These are phyloP conservation scores for Botryosphaeria dothidea DNA, from an alignment of 2,329 filamentous ascomycete species.

Conservation along the genomic window DNA sequence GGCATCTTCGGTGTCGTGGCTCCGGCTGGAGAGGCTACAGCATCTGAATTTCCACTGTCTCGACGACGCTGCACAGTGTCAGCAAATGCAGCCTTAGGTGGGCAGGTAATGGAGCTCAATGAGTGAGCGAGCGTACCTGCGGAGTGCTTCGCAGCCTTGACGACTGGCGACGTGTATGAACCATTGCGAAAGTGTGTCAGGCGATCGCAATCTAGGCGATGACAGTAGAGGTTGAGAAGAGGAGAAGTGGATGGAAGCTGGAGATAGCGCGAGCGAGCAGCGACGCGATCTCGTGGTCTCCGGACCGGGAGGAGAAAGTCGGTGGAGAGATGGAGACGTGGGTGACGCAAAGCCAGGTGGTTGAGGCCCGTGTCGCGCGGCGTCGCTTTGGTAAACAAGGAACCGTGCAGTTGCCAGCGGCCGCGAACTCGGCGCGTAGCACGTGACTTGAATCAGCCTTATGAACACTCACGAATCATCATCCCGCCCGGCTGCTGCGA, in stretches of 20 bases:
- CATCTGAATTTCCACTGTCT: not conserved
- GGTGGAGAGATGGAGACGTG: conserved; percentile 1
- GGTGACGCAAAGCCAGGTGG: conserved; percentile 5
- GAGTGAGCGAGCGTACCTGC: not conserved
- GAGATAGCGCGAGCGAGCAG: not conserved
- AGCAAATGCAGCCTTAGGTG: not conserved
- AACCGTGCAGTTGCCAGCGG: not conserved
- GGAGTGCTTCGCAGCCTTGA: conserved; percentile 17
- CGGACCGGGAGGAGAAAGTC: not conserved
- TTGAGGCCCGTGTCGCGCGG: not conserved
- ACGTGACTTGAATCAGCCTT: conserved; percentile 4
- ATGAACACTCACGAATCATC: conserved; percentile 1
- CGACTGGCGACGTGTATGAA: conserved; percentile 10
- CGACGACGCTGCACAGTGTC: not conserved
- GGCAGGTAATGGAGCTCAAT: not conserved
- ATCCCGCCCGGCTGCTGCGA: conserved; percentile 1
- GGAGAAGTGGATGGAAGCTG: not conserved
- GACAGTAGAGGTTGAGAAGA: not conserved
- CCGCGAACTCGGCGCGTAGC: not conserved
- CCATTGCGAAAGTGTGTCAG: conserved; percentile 6
- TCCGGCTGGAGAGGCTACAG: not conserved
- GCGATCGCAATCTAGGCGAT: not conserved
- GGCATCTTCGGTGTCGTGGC: conserved; percentile 10
- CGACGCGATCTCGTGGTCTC: not conserved
- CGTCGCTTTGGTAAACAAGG: conserved; percentile 9